A percentile compares a stretch with the other conserved stretches of the same genome.
Conservation (phyloP, 169 alveolate genomes). For the Cryptosporidium xiaoi region DNA sequence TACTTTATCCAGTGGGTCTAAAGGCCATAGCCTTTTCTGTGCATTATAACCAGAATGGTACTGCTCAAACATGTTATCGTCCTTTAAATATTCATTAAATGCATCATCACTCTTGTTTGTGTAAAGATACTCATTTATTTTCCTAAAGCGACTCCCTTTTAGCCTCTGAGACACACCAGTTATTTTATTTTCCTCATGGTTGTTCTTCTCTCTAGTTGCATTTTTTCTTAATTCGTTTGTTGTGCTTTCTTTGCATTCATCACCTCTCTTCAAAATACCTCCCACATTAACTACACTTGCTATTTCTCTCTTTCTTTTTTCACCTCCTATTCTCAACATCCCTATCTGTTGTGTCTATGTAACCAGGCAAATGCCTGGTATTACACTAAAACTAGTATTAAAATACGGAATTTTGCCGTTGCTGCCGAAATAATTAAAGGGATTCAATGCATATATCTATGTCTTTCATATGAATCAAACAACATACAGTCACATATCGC, state of each 20-base stretch:
- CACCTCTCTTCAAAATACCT: not conserved
- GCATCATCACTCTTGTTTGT: slow-evolving; percentile 76
- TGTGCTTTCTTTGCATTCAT: not conserved
- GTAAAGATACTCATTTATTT: slow-evolving; percentile 79
- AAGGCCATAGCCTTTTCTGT: slow-evolving; percentile 80
- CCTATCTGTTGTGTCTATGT: too few species aligned
- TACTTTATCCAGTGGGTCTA: slow-evolving; percentile 76
- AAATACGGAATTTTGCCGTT: too few species aligned
- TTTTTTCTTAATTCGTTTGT: not conserved
- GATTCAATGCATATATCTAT: too few species aligned
- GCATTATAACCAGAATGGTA: slow-evolving; percentile 80
- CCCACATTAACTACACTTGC: too few species aligned
- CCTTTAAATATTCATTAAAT: slow-evolving; percentile 70
- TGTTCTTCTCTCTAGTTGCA: not conserved
- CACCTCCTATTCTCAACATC: too few species aligned
- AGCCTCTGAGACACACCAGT: slow-evolving; percentile 28
- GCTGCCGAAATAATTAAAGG: too few species aligned
- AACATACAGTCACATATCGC: too few species aligned
- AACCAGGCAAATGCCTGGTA: too few species aligned
- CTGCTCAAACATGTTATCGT: slow-evolving; percentile 77
- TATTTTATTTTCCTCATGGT: not conserved
- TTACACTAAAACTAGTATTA: too few species aligned
- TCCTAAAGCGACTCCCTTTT: slow-evolving; percentile 80
- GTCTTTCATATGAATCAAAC: too few species aligned
- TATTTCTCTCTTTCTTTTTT: too few species aligned